Evolutionary conservation across 352 stramenopile genomes (phyloP), one percentile per base, ranked within the genome.

Genomic region (Blastocystis sp.): DNA sequence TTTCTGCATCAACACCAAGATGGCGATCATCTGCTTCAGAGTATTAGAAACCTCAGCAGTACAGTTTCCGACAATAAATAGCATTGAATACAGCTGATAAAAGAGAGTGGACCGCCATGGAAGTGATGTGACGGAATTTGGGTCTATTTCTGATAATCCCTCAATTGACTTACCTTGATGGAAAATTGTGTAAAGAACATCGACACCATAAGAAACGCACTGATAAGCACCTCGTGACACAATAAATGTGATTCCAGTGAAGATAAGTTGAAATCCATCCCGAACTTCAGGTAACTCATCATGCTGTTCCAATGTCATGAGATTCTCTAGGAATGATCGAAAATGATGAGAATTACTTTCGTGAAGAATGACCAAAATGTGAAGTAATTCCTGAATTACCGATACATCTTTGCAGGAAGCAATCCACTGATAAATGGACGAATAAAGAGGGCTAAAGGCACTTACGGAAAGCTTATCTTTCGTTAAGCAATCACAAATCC

Each of bases 1-100:
- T 6, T 54, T 22, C 15, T 84, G 73, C 73, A 84, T 64, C 19
- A 40, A 19, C 13, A 51, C 73, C 51, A 84, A 27, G n/a, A 84
- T 30, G 9, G 33, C 33, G 17, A 84, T 37, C 48, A 84, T 33
- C 22, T 66, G 73, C 27, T 68, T 53, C 2, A 84, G 56, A 6
- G 42, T 84, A 17, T 35, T 42, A 17, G 24, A 37, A 35, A 69
- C 73, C 64, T 76, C n/a, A 37, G 35, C 64, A 15, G 27, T 22
- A n/a, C 64, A 30, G 51, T 30, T 68, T 30, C 73, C 73, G 1
- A 84, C 24, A 13, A 84, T 27, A 44, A 54, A 84, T 17, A 84
- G 33, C 19, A 84, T 44, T 24, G 73, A 37, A 30, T 84, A 84
- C 33, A 84, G 33, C n/a, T 84, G 73, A n/a, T 84, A 84, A 42